Conservation (phyloP, 148 eudicot species). For the Agrostemma githago region DNA sequence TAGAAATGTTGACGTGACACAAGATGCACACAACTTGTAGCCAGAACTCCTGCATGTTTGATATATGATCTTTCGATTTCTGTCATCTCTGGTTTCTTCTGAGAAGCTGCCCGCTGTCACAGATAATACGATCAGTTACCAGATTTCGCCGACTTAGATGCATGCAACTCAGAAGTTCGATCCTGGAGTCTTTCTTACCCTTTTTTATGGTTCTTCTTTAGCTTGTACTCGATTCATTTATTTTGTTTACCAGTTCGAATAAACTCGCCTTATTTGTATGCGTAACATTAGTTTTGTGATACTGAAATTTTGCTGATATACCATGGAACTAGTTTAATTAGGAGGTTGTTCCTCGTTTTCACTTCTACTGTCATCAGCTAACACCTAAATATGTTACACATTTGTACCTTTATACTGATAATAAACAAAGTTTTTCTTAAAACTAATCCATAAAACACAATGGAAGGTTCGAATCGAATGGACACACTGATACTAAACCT, state of each 20-base stretch:
- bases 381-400: too few species aligned
- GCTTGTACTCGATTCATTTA: neutral
- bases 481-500: too few species aligned
- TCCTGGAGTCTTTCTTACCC: neutral
- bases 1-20: slow-evolving; percentile 60
- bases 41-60: neutral
- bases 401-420: too few species aligned
- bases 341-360: neutral
- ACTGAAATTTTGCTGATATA: neutral
- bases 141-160: neutral
- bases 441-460: too few species aligned
- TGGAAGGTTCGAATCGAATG: too few species aligned
- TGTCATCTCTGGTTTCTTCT: neutral
- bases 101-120: neutral
- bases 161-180: slow-evolving; percentile 8
- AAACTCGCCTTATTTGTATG: neutral
- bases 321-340: neutral
- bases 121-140: neutral
- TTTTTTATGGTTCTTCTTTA: neutral
- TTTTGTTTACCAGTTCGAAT: neutral
- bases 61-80: neutral
- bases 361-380: neutral
- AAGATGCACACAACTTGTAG: neutral
- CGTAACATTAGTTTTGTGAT: neutral
- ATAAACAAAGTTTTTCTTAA: too few species aligned